phyloP scores from a whole-genome alignment of 495 filamentous ascomycete genomes.

The Xylaria longipes region DNA sequence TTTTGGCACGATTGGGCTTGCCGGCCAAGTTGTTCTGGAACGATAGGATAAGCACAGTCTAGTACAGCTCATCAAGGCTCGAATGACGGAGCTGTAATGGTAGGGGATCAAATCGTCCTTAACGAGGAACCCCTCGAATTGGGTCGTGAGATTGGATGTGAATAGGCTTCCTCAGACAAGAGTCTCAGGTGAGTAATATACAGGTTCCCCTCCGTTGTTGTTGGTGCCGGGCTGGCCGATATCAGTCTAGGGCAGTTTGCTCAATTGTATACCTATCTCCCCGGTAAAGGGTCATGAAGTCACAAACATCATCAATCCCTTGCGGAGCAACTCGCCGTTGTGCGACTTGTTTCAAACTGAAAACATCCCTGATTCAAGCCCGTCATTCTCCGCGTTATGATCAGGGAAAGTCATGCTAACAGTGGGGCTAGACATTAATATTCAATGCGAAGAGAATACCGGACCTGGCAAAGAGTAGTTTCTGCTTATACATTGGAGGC shows the following conservation, averaged over 20 bases:
- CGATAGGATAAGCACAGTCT: not conserved
- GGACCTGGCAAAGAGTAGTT: constrained; percentile 9
- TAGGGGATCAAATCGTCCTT: not conserved
- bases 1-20: constrained; percentile 5
- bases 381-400: not conserved
- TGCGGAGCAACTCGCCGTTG: constrained; percentile 1
- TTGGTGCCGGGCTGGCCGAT: not conserved
- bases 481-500: not conserved
- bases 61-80: not conserved
- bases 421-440: constrained; percentile 23
- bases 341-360: constrained; percentile 28
- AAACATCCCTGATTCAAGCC: constrained; percentile 23
- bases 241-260: not conserved
- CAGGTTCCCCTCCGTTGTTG: not conserved
- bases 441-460: constrained; percentile 1
- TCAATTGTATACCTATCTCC: not conserved
- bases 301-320: constrained; percentile 7
- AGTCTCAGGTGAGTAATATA: constrained; percentile 11
- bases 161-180: not conserved
- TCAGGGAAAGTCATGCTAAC: constrained; percentile 15
- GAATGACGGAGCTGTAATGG: not conserved
- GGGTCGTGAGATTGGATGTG: not conserved
- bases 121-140: not conserved
- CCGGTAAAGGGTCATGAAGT: not conserved
- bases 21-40: not conserved